Conservation (phyloP, 768 basidiomycete genomes). For the Leccinum obscurum region DNA sequence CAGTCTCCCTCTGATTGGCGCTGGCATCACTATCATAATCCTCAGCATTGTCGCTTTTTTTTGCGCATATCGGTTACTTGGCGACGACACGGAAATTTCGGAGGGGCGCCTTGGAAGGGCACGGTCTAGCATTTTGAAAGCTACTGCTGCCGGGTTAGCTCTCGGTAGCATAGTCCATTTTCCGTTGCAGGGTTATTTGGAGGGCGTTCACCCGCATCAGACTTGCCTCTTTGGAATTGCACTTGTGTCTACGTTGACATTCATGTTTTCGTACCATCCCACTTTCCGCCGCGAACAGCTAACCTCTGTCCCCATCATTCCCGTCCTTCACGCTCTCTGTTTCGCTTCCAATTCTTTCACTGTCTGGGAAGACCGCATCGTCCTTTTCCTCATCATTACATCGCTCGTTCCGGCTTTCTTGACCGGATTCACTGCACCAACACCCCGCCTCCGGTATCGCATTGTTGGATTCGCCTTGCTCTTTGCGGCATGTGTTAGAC, state of each 20-base stretch:
- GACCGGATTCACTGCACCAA: constrained; percentile 67
- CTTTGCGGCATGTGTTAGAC: constrained; percentile 65
- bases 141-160: constrained; percentile 37
- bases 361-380: constrained; percentile 92
- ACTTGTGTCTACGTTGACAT: constrained; percentile 45
- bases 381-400: constrained; percentile 70
- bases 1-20: constrained; percentile 71
- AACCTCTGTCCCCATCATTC: constrained; percentile 43
- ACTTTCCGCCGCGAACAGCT: constrained; percentile 30
- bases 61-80: constrained; percentile 54
- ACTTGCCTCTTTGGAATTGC: constrained; percentile 49
- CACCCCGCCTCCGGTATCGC: constrained; percentile 64
- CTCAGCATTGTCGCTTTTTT: constrained; percentile 55
- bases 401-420: constrained; percentile 62
- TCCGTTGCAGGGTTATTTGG: constrained; percentile 33
- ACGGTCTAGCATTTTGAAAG: constrained; percentile 35
- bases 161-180: constrained; percentile 38
- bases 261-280: constrained; percentile 45
- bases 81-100: constrained; percentile 38
- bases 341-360: constrained; percentile 96
- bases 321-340: constrained; percentile 67
- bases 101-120: constrained; percentile 42
- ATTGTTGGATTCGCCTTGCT: constrained; percentile 72
- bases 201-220: constrained; percentile 54
- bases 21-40: constrained; percentile 66